These are phyloP conservation scores for Heliamphora exappendiculata DNA, from an alignment of 148 eudicot genomes.

Conservation along the genomic window DNA sequence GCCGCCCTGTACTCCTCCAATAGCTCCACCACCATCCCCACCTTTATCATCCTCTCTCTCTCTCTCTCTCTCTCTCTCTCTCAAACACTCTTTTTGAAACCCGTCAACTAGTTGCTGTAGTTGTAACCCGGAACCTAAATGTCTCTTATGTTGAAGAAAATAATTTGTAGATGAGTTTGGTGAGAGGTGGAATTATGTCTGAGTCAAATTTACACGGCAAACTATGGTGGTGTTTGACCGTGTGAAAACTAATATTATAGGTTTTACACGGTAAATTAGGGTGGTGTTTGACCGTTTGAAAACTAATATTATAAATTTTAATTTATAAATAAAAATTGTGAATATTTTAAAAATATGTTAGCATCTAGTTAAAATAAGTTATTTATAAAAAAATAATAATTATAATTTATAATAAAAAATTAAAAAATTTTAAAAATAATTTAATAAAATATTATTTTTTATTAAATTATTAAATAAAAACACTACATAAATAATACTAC, in stretches of 20 bases:
- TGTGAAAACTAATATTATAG: too few species aligned
- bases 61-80: constrained; percentile 7
- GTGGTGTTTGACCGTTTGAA: too few species aligned
- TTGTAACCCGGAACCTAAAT: neutral
- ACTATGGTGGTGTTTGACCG: neutral
- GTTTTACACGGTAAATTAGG: too few species aligned
- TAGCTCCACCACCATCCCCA: constrained; percentile 41
- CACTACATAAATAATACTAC: too few species aligned
- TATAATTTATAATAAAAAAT: too few species aligned
- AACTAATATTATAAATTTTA: too few species aligned
- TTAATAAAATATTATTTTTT: too few species aligned
- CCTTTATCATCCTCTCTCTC: constrained; percentile 33
- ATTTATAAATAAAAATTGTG: neutral
- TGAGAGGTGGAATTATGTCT: neutral
- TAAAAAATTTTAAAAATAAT: too few species aligned
- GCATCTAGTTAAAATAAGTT: too few species aligned
- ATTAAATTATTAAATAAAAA: too few species aligned
- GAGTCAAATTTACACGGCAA: neutral
- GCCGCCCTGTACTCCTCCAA: constrained; percentile 32
- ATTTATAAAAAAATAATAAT: too few species aligned
- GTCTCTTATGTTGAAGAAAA: neutral
- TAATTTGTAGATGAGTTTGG: neutral
- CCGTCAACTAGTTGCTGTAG: neutral
- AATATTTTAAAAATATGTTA: too few species aligned
- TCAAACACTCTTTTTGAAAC: neutral